phyloP scores from a whole-genome alignment of 345 rosid genomes.

The Gossypium arboreum region DNA sequence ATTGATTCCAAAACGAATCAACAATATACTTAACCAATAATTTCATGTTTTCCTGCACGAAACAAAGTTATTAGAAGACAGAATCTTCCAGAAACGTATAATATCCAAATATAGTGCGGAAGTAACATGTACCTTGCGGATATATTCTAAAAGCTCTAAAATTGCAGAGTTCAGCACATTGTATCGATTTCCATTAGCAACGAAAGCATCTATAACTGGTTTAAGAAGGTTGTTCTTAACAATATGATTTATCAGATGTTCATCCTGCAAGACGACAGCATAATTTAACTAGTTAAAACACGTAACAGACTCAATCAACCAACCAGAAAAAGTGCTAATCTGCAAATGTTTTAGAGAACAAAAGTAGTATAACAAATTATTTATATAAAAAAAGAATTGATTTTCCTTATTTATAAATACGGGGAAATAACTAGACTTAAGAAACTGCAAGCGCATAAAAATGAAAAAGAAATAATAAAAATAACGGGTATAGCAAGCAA shows the following conservation, averaged over 20 bases:
- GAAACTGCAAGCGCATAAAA: too few species aligned
- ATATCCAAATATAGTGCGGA: conserved; percentile 15
- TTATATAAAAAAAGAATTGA: too few species aligned
- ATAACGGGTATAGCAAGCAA: too few species aligned
- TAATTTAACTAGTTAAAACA: background rate
- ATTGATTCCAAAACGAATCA: conserved; percentile 78
- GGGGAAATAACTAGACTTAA: too few species aligned
- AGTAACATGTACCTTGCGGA: conserved; percentile 62
- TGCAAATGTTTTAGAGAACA: background rate
- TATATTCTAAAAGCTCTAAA: conserved; percentile 85
- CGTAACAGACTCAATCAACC: background rate
- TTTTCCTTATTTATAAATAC: too few species aligned
- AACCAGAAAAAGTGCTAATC: background rate
- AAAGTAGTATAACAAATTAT: too few species aligned
- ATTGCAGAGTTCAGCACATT: conserved; percentile 87
- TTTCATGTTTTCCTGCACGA: conserved; percentile 72
- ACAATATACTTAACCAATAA: conserved; percentile 65
- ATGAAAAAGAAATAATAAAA: too few species aligned
- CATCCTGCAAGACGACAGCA: conserved; percentile 57
- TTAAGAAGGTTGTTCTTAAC: conserved; percentile 81
- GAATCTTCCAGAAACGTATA: conserved; percentile 14
- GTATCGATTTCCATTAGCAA: conserved; percentile 83
- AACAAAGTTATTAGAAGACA: conserved; percentile 19
- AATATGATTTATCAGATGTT: conserved; percentile 66
- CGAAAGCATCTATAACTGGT: conserved; percentile 79